Base-by-base conservation (phyloP, 1,284 basidiomycete species). In the Mixia osmundae region DNA sequence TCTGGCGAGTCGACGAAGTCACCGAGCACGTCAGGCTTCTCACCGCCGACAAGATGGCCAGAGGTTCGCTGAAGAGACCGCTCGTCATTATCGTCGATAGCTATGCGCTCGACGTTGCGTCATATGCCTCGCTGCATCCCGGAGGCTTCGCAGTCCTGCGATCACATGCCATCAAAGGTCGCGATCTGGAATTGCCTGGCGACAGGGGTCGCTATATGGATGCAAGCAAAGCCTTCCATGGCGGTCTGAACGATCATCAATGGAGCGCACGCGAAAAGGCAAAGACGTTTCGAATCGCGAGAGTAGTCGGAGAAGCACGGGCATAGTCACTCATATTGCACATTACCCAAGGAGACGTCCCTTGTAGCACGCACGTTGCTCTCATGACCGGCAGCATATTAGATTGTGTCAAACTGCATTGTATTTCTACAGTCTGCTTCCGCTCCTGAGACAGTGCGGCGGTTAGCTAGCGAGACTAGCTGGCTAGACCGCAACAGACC, bases 161-260 rank as follows among this genome's bases (percentile, higher is more conserved):
- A 5, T 57, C 57, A 38, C 69, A 66, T 47, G 57, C 65, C 6
- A 42, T 64, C 3, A 46, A 44, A n/a, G 40, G 36, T 3, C 27
- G 11, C 14, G 35, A 27, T 12, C 9, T 15, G 2, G 18, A 34
- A 22, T 30, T 15, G 15, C 18, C 36, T 19, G 39, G 45, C 37
- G 20, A 30, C 36, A 50, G 45, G 35, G 37, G 39, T 5, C 38
- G 40, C 26, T 53, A 55, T 47, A 58, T 53, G 40, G 64, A 72
- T 39, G 68, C 71, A 0, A 63, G 64, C 10, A 66, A 63, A 61
- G 70, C 73, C 2, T 76, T 76, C 55, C 59, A 65, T 36, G 73
- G 73, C 10, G 72, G 72, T 10, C 55, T 76, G 49, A 78, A 78
- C 50, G 68, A 67, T 38, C 74, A 78, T 48, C 35, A 30, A 2